Base-by-base conservation (phyloP, 164 flowering plant genomes). In the Malania oleifera region DNA sequence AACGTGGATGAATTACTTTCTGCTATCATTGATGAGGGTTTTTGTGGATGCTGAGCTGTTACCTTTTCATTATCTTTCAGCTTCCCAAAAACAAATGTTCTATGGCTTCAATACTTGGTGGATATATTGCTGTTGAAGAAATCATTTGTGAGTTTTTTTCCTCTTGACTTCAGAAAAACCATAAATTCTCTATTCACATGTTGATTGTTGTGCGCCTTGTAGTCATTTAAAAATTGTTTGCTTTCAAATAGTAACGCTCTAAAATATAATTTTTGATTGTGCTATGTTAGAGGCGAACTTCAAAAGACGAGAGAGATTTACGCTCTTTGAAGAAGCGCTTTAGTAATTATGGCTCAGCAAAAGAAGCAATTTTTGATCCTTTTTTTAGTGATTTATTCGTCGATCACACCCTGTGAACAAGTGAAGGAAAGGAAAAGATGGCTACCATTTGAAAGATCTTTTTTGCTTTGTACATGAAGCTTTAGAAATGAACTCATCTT, bases 101-200 rank as follows among this genome's bases (percentile, higher is more conserved):
- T 91, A 34, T 95, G 99, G 98, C 53, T 95, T 73, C 83, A 80
- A 48, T 95, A 91, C 70, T 67, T 89, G 79, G 89, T 91, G 37
- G 98, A 91, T 45, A 78, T 81, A 60, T 64, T 95, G 70, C 86
- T 91, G 23, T 52, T 75, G 62, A 91, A 91, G 83, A 95, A 91
- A 75, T 71, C 96, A 57, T 91, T 73, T 77, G 98, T 95, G 69
- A 95, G 99, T 90, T 17, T 25, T 46, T 37, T 54, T 62, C 22
- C 67, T 48, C 26, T 2, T 38, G 17, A 10, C 28, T 6, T 22
- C 8, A 28, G 17, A 24, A 35, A 34, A 35, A 14, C 38, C 17
- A 10, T 27, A 34, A 1, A 26, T 27, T 26, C 28, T 13, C n/a
- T 41, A 11, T 51, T 61, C 53, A 29, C n/a, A 7, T 28, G 18